phyloP scores from a whole-genome alignment of 805 yeast genomes.

The Sungouiella thailandica region DNA sequence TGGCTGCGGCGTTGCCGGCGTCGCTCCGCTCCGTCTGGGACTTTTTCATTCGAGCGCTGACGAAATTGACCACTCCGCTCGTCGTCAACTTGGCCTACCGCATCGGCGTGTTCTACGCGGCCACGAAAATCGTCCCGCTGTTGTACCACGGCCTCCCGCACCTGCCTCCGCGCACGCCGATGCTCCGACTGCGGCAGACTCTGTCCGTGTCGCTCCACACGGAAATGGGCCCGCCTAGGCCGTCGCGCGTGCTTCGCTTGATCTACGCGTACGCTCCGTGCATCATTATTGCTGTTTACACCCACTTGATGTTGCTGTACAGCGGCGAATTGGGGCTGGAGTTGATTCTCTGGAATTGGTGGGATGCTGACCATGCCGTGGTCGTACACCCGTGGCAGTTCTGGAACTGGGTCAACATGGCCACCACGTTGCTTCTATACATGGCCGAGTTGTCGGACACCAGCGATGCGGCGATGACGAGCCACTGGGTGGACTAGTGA shows the following conservation, averaged over 20 bases:
- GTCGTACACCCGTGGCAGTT: conserved; percentile 79
- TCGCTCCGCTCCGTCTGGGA: conserved; percentile 53
- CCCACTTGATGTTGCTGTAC: conserved; percentile 88
- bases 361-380: conserved; percentile 26
- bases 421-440: conserved; percentile 72
- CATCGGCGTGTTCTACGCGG: conserved; percentile 81
- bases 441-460: conserved; percentile 63
- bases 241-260: conserved; percentile 43
- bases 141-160: conserved; percentile 41
- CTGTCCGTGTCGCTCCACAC: conserved; percentile 19
- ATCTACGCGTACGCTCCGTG: conserved; percentile 91
- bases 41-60: conserved; percentile 45
- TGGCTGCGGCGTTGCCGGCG: conserved; percentile 49
- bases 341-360: conserved; percentile 54
- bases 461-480: conserved; percentile 32
- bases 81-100: conserved; percentile 79
- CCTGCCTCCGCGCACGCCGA: conserved; percentile 39
- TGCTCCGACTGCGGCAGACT: conserved; percentile 28
- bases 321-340: conserved; percentile 68
- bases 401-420: conserved; percentile 96
- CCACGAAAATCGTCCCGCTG: conserved; percentile 89
- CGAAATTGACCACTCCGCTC: conserved; percentile 75
- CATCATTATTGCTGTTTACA: conserved; percentile 89
- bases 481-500: conserved; percentile 44
- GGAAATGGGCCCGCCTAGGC: conserved; percentile 7